These are phyloP conservation scores for Besnoitia besnoiti DNA, from an alignment of 169 alveolate species.

Conservation along the genomic window DNA sequence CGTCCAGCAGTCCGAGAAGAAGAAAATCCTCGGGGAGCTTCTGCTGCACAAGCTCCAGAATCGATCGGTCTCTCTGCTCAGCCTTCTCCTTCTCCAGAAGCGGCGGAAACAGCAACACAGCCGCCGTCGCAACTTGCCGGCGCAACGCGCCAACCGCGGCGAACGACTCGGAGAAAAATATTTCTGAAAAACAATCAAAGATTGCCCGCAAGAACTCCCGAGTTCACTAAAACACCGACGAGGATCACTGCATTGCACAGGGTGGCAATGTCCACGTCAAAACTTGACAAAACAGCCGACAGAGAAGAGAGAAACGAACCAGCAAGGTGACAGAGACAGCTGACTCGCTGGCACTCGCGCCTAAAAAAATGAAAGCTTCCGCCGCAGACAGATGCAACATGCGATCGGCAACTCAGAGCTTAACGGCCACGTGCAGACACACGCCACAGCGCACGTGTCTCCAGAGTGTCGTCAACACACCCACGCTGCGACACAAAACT, in stretches of 20 bases:
- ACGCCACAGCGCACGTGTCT: background rate
- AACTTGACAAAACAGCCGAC: background rate
- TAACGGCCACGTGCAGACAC: too few species aligned
- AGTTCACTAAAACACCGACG: too few species aligned
- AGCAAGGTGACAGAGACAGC: too few species aligned
- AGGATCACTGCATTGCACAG: too few species aligned
- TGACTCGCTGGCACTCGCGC: too few species aligned
- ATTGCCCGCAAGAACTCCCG: too few species aligned
- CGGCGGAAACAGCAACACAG: slow-evolving; percentile 11
- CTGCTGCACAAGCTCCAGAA: background rate
- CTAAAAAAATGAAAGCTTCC: too few species aligned
- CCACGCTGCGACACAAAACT: too few species aligned
- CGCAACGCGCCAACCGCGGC: background rate
- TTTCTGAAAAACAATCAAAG: background rate
- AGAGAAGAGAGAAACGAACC: background rate
- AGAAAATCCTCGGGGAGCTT: slow-evolving; percentile 16
- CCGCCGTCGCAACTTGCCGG: background rate
- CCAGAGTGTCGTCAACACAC: background rate
- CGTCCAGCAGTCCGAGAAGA: background rate
- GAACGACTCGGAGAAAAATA: background rate
- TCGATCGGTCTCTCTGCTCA: background rate
- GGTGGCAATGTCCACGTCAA: background rate
- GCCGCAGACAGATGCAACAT: too few species aligned
- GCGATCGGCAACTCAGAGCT: too few species aligned
- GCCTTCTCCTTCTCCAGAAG: background rate